phyloP scores from a whole-genome alignment of 1,139 yeast species.

The Hansenula sp. region DNA sequence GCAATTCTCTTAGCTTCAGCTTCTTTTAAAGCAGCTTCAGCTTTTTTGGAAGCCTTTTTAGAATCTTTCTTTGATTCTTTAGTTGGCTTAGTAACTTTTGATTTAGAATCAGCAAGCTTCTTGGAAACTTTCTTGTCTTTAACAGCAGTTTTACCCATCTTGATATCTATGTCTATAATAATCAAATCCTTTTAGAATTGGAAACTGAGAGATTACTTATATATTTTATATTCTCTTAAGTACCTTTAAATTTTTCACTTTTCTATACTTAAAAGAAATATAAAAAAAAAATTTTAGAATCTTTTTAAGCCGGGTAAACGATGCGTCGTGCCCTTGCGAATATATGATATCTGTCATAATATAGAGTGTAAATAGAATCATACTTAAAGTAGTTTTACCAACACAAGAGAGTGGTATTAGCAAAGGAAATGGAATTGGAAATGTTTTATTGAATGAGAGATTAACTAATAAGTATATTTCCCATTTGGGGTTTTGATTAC shows the following conservation, averaged over 20 bases:
- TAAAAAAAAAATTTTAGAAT: not conserved
- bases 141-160: conserved; percentile 22
- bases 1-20: conserved; percentile 27
- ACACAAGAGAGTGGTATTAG: no score
- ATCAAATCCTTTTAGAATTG: no score
- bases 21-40: conserved; percentile 29
- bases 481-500: no score
- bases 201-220: conserved; percentile 17
- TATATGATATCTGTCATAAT: no score
- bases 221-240: conserved; percentile 12
- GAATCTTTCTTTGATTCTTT: conserved; percentile 26
- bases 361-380: no score
- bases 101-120: conserved; percentile 8
- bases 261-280: not conserved
- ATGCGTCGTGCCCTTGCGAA: no score
- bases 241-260: conserved; percentile 6
- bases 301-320: not conserved
- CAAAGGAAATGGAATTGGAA: no score
- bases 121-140: conserved; percentile 25
- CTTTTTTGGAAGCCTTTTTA: conserved; percentile 31
- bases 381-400: no score
- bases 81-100: conserved; percentile 19
- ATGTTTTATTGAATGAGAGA: no score
- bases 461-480: no score
- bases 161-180: conserved; percentile 10